Evolutionary conservation across 2,329 filamentous ascomycete species (phyloP), one percentile per base, ranked within the genome.

Genomic region (Trichoderma koningiopsis): DNA sequence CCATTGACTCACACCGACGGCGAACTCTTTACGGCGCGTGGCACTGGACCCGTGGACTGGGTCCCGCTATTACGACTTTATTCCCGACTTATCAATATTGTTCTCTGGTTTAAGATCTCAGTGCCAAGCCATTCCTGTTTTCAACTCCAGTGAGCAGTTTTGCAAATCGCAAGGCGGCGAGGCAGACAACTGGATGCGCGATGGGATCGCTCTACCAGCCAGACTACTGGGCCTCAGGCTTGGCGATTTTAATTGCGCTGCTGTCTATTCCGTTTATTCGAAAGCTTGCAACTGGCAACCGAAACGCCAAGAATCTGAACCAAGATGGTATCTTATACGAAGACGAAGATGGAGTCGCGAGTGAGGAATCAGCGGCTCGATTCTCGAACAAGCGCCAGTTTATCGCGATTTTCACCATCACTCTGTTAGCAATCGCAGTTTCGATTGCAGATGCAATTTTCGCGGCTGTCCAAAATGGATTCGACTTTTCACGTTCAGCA

Each of bases 311-410:
- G 37, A 57, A 58, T 33, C 37, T 14, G n/a, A 27, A 27, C n/a
- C 63, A 58, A 57, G 53, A 66, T 58, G 63, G 53, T 7, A 29
- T 47, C 37, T 8, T 22, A 5, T 66, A 66, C 63, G 63, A 66
- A 55, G 63, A 66, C 31, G 37, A 35, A 16, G 63, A 66, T 35
- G 63, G 63, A 58, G 29, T 29, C 14, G 53, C 63, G 47, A 66
- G 49, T 22, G 63, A 66, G 58, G 63, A 66, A 8, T 66, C 63
- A 35, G 56, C 27, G 40, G 63, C 63, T 33, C 53, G 16, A 10
- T 66, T 66, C 31, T 58, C 63, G 3, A 66, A 66, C 53, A 66
- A 66, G n/a, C 24, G 19, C 7, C 63, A 66, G 24, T 66, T 66
- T 3, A 49, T 58, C 29, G 31, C 53, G 5, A 49, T 66, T 11